Conservation (phyloP, 345 rosid genomes). For the Gossypium bickii region DNA sequence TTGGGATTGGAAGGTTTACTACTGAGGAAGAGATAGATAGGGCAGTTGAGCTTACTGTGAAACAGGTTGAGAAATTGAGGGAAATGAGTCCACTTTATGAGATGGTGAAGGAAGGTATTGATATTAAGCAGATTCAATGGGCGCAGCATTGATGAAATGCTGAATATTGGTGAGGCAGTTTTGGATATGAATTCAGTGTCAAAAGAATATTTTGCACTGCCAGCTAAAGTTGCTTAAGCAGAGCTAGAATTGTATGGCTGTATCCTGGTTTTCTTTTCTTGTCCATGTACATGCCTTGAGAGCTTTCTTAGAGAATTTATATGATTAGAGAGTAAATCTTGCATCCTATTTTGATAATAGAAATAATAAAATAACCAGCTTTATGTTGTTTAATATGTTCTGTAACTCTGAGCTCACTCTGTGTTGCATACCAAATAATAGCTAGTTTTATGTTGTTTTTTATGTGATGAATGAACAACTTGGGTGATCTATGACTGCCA, state of each 20-base stretch:
- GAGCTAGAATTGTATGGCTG: not conserved
- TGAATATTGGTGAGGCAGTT: not conserved
- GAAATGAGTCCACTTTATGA: conserved; percentile 98
- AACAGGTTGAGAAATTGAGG: conserved; percentile 86
- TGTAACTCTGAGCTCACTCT: conserved; percentile 2
- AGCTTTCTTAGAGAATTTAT: not conserved
- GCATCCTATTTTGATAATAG: not conserved
- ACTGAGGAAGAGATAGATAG: conserved; percentile 78
- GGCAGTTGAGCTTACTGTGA: conserved; percentile 79
- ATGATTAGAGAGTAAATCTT: not conserved
- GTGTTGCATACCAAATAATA: not conserved
- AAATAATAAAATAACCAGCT: not conserved
- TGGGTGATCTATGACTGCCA: not conserved
- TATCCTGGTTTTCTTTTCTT: not conserved
- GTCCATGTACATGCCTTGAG: conserved; percentile 11
- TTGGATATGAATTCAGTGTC: not conserved
- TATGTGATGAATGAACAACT: not conserved
- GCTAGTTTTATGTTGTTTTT: not conserved
- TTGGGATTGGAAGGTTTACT: conserved; percentile 95
- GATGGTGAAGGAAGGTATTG: conserved; percentile 86
- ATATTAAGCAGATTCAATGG: conserved; percentile 83
- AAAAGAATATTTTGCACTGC: not conserved
- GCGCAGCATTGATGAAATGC: conserved; percentile 63
- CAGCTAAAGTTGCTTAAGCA: not conserved
- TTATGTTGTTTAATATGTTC: not conserved